Evolutionary conservation across 306 rosid species (phyloP), one percentile per base, ranked within the genome.

Genomic region (Chamaecrista fasciculata): DNA sequence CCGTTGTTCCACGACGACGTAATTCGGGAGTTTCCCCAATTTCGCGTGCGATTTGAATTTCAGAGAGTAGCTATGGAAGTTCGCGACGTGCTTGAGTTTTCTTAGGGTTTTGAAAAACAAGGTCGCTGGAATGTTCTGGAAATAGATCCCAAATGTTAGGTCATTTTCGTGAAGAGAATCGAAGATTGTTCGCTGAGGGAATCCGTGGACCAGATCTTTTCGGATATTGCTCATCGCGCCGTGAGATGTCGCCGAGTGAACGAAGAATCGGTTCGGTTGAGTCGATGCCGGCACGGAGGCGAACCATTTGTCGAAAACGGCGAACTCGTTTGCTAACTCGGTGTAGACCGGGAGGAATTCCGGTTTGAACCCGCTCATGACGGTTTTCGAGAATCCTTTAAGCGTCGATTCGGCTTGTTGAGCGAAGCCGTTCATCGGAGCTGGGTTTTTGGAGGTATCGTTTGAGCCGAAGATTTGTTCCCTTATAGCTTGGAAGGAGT

Each of bases 171-270:
- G 78, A 3, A 93, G 78, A 0, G 97, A 88, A 15, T 93, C 98
- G 58, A 93, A 93, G 67, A 93, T 90, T 0, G 97, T 90, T 26
- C 57, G 78, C 70, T 93, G 98, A 0, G 98, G 98, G 66, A 90
- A 93, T 4, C 98, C 98, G 4, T 83, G 83, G 71, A 86, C 70
- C 11, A 93, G 87, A 77, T 93, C 91, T 59, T 90, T 90, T 2
- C 87, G 75, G 31, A 93, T 90, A 74, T 93, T 90, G 78, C 97
- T 90, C 83, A 76, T 83, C 4, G 97, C 96, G 33, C 98, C 97
- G 80, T 90, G 96, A 3, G 98, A 93, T 11, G 98, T 93, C 2
- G 98, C 96, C 6, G 97, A 93, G 81, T 93, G 97, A 57, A 93
- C 85, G 81, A 86, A 93, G 75, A 90, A 88, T 36, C 98, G 90